A percentile compares a stretch with the other conserved stretches of the same genome.
phyloP scores from a whole-genome alignment of 2,329 filamentous ascomycete genomes.

The Ceratocystis harringtonii region DNA sequence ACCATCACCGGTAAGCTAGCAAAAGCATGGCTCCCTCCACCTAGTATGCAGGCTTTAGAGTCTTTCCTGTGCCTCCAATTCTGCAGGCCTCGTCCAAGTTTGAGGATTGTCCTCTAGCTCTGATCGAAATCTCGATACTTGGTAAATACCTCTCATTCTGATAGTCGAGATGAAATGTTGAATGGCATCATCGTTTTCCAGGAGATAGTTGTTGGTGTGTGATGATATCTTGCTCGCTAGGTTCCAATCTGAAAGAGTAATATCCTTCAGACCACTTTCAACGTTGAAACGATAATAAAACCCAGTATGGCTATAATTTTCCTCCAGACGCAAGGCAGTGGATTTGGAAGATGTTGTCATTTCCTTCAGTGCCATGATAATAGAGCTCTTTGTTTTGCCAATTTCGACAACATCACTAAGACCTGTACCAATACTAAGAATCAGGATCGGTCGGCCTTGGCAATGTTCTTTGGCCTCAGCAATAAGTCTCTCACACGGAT shows the following conservation, averaged over 20 bases:
- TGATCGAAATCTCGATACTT: too few species aligned
- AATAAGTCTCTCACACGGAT: slow-evolving; percentile 23
- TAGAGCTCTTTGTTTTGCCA: slow-evolving; percentile 9
- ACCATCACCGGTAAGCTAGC: background rate
- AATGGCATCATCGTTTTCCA: background rate
- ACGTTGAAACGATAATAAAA: slow-evolving; percentile 23
- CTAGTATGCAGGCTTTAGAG: background rate
- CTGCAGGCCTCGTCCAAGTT: background rate
- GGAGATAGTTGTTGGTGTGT: slow-evolving; percentile 20
- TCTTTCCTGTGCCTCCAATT: background rate
- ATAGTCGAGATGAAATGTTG: background rate
- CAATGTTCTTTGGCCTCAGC: slow-evolving; percentile 21
- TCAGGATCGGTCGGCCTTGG: slow-evolving; percentile 16
- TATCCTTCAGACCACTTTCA: slow-evolving; percentile 21
- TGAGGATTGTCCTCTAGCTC: too few species aligned
- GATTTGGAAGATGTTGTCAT: background rate
- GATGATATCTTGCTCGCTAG: slow-evolving; percentile 20
- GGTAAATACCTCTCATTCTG: background rate
- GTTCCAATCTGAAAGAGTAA: slow-evolving; percentile 22
- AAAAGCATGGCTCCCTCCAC: background rate
- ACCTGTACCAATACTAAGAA: slow-evolving; percentile 23
- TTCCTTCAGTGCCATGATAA: background rate
- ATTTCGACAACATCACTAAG: slow-evolving; percentile 19
- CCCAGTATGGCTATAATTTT: slow-evolving; percentile 17
- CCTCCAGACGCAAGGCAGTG: slow-evolving; percentile 4